These are phyloP conservation scores for Volvariella surrecta DNA, from an alignment of 1,284 basidiomycete species.

Conservation along the genomic window DNA sequence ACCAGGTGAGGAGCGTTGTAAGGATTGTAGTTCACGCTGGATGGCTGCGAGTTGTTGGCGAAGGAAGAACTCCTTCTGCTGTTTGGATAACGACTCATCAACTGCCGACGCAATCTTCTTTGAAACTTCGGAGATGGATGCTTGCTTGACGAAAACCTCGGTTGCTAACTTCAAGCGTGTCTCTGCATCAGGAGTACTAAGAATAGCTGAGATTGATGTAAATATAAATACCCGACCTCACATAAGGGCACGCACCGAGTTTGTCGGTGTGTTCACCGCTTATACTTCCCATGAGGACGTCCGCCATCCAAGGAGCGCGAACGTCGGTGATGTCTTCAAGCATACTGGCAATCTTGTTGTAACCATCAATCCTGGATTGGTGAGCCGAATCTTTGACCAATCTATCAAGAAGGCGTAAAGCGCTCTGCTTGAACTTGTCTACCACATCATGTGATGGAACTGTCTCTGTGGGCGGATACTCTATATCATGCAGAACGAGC, in stretches of 20 bases:
- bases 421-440: constrained; percentile 58
- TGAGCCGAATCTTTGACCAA: constrained; percentile 53
- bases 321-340: constrained; percentile 54
- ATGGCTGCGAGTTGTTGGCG: constrained; percentile 87
- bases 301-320: constrained; percentile 62
- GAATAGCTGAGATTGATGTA: constrained; percentile 34
- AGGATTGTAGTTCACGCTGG: constrained; percentile 72
- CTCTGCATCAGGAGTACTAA: constrained; percentile 46
- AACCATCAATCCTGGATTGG: constrained; percentile 48
- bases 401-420: constrained; percentile 55
- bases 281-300: constrained; percentile 58
- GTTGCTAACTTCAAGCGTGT: constrained; percentile 57
- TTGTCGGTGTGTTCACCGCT: constrained; percentile 61
- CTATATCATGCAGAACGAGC: constrained; percentile 34
- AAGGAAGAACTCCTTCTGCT: constrained; percentile 77
- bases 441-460: constrained; percentile 44
- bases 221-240: background rate
- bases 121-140: constrained; percentile 68
- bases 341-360: constrained; percentile 55
- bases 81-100: constrained; percentile 70
- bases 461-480: constrained; percentile 38
- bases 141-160: constrained; percentile 60
- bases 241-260: constrained; percentile 40
- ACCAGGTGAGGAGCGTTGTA: constrained; percentile 27
- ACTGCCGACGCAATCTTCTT: constrained; percentile 72